phyloP scores from a whole-genome alignment of 2,329 filamentous ascomycete species.

The Aspergillus spinulosporus region DNA sequence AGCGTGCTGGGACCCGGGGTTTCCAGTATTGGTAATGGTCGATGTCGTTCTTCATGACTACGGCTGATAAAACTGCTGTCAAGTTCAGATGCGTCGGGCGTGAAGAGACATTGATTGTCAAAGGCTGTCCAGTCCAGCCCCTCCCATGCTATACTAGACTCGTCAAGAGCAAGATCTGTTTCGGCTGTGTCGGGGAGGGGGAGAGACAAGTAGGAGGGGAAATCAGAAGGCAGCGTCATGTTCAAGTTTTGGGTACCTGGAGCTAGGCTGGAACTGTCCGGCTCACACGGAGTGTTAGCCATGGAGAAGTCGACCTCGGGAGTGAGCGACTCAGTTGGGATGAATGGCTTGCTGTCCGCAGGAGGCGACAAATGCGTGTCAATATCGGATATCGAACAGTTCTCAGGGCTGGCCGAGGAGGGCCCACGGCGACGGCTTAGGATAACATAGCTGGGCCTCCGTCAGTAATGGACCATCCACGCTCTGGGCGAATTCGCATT shows the following conservation, averaged over 20 bases:
- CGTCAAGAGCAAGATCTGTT: not conserved
- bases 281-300: no score
- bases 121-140: not conserved
- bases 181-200: no score
- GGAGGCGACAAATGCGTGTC: not conserved
- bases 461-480: not conserved
- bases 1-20: slow-evolving; percentile 1
- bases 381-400: not conserved
- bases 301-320: no score
- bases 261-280: no score
- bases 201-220: not conserved
- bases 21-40: not conserved
- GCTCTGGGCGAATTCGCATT: no score
- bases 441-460: slow-evolving; percentile 1
- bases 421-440: slow-evolving; percentile 2
- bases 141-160: not conserved
- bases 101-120: not conserved
- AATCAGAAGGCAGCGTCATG: no score
- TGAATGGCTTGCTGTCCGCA: not conserved
- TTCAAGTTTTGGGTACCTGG: no score
- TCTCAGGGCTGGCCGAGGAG: not conserved
- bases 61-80: not conserved
- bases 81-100: not conserved
- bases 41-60: no score
- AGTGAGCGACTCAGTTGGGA: no score